Evolutionary conservation across 345 rosid species (phyloP), one percentile per base, ranked within the genome.

Genomic region (Noccaea caerulescens): DNA sequence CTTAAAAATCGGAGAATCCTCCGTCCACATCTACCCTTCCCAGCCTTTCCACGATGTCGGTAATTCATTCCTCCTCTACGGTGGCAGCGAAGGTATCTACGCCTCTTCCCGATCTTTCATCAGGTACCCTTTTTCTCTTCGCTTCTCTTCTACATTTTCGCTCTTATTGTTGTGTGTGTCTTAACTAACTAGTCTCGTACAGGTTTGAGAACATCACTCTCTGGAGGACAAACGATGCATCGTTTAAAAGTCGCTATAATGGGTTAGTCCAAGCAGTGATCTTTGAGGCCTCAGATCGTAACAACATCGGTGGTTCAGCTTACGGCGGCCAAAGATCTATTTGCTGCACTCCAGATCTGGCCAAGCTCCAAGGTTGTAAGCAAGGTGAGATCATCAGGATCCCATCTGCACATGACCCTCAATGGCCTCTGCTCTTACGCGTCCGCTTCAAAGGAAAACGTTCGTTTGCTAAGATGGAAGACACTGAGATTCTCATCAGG

Each of bases 251-350:
- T 44, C 87, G 73, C 32, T 77, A 71, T 46, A 80, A 82, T 1
- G 93, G 96, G 25, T 73, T 85, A 80, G 82, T 91, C 47, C 98
- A 94, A 68, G 92, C 86, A 37, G 90, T 94, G 52, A 77, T 94
- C 55, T 94, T 94, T 63, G 99, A 94, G 84, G 97, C 91, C 18
- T 92, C 94, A 38, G 97, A 94, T 80, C 86, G 98, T 11, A 86
- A 94, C 80, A 84, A 80, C 66, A 94, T 94, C 42, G 99, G 99
- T 49, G 99, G 99, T 75, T 94, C 99, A 49, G 99, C 98, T 55
- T 94, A 91, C 75, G 99, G 99, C 7, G 98, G 99, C 38, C 99
- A 94, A 63, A 87, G 99, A 77, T 92, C 97, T 4, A 89, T 94
- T 51, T 94, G 99, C 60, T 94, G 99, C 82, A 89, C 98, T 7